These are phyloP conservation scores for Panicum virgatum DNA, from an alignment of 202 grass and related monocot genomes.

Conservation along the genomic window DNA sequence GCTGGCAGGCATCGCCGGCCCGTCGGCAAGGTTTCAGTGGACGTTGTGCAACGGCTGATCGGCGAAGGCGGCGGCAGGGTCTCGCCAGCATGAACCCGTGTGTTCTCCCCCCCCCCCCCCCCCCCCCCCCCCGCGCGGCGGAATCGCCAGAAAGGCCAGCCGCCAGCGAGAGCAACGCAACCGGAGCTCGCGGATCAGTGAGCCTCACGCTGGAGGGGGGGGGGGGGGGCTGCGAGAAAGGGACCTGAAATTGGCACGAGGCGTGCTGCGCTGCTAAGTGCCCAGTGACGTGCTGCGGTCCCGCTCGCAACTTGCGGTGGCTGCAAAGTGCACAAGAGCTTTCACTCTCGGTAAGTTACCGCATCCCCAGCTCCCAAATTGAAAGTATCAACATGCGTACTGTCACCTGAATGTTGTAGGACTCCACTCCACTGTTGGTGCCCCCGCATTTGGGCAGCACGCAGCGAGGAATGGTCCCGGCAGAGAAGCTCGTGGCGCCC, in stretches of 20 bases:
- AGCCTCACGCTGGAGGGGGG: not conserved
- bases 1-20: not conserved
- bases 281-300: not conserved
- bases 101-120: too few species aligned
- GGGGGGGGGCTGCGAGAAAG: not conserved
- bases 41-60: not conserved
- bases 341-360: too few species aligned
- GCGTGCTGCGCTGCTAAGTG: not conserved
- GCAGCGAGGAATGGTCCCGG: not conserved
- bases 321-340: too few species aligned
- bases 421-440: not conserved
- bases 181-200: not conserved
- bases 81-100: not conserved
- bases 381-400: too few species aligned
- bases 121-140: too few species aligned
- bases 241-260: not conserved
- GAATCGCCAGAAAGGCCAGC: too few species aligned
- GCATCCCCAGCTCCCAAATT: too few species aligned
- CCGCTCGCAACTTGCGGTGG: not conserved
- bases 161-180: not conserved
- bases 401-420: not conserved
- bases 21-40: conserved; percentile 20
- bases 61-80: not conserved
- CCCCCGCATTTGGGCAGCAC: conserved; percentile 1
- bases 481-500: not conserved